Base-by-base conservation (phyloP, 805 yeast species). In the Hanseniaspora taiwanica region DNA sequence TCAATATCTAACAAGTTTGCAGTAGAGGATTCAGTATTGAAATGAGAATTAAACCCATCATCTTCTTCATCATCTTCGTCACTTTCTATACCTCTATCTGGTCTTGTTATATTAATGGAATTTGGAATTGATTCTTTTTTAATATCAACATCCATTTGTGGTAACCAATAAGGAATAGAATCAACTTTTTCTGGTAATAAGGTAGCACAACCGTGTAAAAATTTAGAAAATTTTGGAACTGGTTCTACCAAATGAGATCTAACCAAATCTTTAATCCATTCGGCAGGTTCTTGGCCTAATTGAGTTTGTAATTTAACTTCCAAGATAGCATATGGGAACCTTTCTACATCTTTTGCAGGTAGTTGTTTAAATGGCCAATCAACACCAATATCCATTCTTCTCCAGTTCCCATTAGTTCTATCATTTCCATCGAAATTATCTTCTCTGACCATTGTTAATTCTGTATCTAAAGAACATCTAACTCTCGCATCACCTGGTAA, bases 401-500 rank as follows among this genome's bases (percentile, higher is more conserved):
- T 79, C 99, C 99, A 91, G 63, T 91, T 91, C 32, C 79, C 80
- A 49, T 83, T 70, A 2, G 97, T 84, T 60, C 98, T 76, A 56
- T 86, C 89, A 43, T 68, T 60, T 19, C 96, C 96, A 61, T 91
- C 98, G 55, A 91, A 91, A 58, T 89, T 78, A 59, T 91, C 99
- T 62, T 91, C 99, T 59, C 98, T 78, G 33, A 89, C 86, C 95
- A 91, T 84, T n/a, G 94, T 69, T 49, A 91, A 72, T 64, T 91
- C 97, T 0, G 98, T 89, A 58, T 91, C 99, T 47, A 91, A 76
- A 35, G 98, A 91, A 48, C 93, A 91, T 69, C 99, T 86, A 32
- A 91, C 99, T 55, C 98, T 76, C 6, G 99, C 98, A 62, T 91
- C 99, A 44, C 99, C 99, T 5, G 99, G 98, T 43, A 91, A 73